Conservation (phyloP, 306 rosid genomes). For the Casuarina equisetifolia region DNA sequence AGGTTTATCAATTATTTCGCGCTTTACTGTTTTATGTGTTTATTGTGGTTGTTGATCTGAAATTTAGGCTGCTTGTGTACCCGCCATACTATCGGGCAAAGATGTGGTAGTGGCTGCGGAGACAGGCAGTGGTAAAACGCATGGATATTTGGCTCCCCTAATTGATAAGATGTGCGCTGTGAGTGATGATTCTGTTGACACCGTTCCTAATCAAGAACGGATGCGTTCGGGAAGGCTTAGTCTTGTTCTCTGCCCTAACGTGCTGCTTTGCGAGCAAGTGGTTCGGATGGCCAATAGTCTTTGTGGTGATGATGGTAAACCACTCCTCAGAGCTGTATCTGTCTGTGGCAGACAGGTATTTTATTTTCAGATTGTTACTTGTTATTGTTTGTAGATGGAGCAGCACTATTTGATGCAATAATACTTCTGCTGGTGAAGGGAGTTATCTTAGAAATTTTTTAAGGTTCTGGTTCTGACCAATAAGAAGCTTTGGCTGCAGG, state of each 20-base stretch:
- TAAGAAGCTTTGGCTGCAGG: conserved; percentile 49
- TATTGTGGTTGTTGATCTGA: conserved; percentile 13
- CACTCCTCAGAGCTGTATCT: conserved; percentile 66
- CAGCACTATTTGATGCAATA: neutral
- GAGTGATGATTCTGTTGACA: conserved; percentile 31
- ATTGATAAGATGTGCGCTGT: conserved; percentile 54
- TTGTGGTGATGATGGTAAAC: conserved; percentile 55
- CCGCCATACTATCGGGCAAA: conserved; percentile 72
- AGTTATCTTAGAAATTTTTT: conserved; percentile 12
- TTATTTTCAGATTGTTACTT: neutral
- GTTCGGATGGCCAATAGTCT: conserved; percentile 82
- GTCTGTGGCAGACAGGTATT: conserved; percentile 90
- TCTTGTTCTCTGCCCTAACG: conserved; percentile 92
- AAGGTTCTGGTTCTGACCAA: conserved; percentile 2
- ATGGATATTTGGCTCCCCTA: conserved; percentile 76
- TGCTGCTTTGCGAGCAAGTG: conserved; percentile 84
- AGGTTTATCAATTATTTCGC: neutral
- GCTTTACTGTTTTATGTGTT: neutral
- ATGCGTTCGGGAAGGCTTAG: conserved; percentile 36
- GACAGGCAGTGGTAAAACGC: conserved; percentile 96
- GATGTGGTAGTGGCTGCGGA: conserved; percentile 93
- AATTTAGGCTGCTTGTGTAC: conserved; percentile 82
- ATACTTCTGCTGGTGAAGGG: conserved; percentile 1
- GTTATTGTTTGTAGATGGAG: neutral
- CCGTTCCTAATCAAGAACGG: conserved; percentile 36